phyloP scores from a whole-genome alignment of 495 filamentous ascomycete species.

The Penicillium egyptiacum region DNA sequence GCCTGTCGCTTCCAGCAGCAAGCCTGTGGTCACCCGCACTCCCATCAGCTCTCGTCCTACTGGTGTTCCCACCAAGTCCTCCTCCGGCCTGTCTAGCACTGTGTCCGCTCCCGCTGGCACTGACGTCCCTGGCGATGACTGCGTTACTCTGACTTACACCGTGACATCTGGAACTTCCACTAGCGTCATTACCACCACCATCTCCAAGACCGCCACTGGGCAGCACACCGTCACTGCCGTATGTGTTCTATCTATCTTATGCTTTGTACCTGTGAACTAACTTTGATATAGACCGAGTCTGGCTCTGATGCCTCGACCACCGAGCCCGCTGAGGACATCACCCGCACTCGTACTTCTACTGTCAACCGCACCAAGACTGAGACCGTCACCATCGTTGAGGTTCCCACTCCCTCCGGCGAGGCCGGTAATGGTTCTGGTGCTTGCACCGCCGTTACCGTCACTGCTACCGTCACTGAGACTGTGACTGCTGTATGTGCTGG shows the following conservation, averaged over 20 bases:
- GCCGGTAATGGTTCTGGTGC: constrained; percentile 18
- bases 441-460: constrained; percentile 27
- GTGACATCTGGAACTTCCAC: constrained; percentile 54
- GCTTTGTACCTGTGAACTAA: constrained; percentile 13
- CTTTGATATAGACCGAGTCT: constrained; percentile 15
- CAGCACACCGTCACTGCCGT: constrained; percentile 42
- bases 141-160: constrained; percentile 61
- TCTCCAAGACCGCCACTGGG: constrained; percentile 48
- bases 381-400: constrained; percentile 33
- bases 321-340: constrained; percentile 9
- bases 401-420: constrained; percentile 20
- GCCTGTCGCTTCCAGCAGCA: background rate
- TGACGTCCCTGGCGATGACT: constrained; percentile 21
- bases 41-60: constrained; percentile 11
- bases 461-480: constrained; percentile 30
- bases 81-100: background rate
- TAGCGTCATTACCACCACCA: constrained; percentile 57
- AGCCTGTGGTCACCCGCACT: constrained; percentile 9
- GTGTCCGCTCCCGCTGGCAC: constrained; percentile 10
- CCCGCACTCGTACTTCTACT: constrained; percentile 23
- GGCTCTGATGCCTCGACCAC: constrained; percentile 6
- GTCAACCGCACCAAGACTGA: constrained; percentile 31
- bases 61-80: background rate
- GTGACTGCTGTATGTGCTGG: constrained; percentile 27
- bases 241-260: constrained; percentile 17